Evolutionary conservation across 371 early-diverging fungal genomes (phyloP).

Genomic region (Lichtheimia ornata): DNA sequence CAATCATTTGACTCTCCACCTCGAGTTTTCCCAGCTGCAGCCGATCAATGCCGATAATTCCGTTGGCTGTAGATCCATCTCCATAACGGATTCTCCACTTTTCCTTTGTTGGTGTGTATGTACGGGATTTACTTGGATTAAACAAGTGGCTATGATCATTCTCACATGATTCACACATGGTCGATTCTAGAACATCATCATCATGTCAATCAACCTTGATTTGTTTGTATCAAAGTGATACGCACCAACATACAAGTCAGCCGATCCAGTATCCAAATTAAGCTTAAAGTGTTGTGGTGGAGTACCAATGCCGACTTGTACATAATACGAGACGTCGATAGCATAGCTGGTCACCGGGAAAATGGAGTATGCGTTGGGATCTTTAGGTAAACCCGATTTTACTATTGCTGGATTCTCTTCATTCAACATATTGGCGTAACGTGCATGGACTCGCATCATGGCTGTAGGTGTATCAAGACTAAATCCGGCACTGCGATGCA

Average conservation of each 20-base stretch:
- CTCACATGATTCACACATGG: slow-evolving; percentile 21
- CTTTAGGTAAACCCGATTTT: no score
- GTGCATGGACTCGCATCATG: slow-evolving; percentile 10
- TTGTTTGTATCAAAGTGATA: not conserved
- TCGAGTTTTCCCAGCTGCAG: slow-evolving; percentile 43
- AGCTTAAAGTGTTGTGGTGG: slow-evolving; percentile 78
- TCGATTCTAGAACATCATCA: slow-evolving; percentile 18
- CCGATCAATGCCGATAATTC: slow-evolving; percentile 38
- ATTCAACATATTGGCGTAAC: slow-evolving; percentile 6
- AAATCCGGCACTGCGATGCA: slow-evolving; percentile 18
- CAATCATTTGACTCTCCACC: slow-evolving; percentile 38
- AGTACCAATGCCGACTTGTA: slow-evolving; percentile 78
- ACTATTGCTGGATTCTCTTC: not conserved
- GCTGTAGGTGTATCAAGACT: slow-evolving; percentile 13
- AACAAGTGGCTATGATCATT: slow-evolving; percentile 26
- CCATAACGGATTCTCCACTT: slow-evolving; percentile 47
- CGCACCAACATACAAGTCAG: slow-evolving; percentile 36
- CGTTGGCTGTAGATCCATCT: slow-evolving; percentile 43
- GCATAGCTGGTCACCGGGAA: slow-evolving; percentile 6
- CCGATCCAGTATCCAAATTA: slow-evolving; percentile 87
- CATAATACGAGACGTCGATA: slow-evolving; percentile 68
- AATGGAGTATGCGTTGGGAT: no score
- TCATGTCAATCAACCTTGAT: not conserved
- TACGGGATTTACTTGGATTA: slow-evolving; percentile 32
- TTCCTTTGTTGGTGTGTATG: slow-evolving; percentile 36